Base-by-base conservation (phyloP, 345 rosid species). In the Odontarrhena argentea region DNA sequence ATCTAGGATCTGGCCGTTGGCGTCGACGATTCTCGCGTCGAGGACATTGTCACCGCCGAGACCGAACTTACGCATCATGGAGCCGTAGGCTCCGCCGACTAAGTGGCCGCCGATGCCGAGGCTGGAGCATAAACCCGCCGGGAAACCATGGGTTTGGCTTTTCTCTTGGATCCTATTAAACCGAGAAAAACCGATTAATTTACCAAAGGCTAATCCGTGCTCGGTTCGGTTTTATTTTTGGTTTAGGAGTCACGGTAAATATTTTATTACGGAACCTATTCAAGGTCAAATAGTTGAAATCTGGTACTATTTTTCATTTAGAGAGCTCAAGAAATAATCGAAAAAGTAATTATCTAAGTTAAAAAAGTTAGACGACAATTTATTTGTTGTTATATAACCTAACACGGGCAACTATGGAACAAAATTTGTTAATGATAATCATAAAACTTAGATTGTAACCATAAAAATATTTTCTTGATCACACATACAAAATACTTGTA, bases 11-110 rank as follows among this genome's bases (percentile, higher is more conserved):
- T 74, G 59, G 24, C 96, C 92, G 32, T 75, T 64, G 13, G 64
- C 82, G 53, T 81, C 88, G 1, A 88, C 60, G 9, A 89, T 85
- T 63, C 83, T 71, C 0, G 93, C 96, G 67, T 89, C 96, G 1
- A 86, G 52, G 3, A 85, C 96, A 74, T 89, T 89, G 67, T 86
- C 96, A 10, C 75, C 94, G 1, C 89, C 96, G 24, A 87, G 91
- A 14, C 96, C 96, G 40, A 75, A 85, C 45, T 82, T 89, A 2
- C 91, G 71, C 94, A 89, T 85, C 93, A 89, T 81, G 47, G 86
- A 47, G 26, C 93, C 93, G 55, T 85, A 85, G 0, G 89, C 96
- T 32, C 91, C 85, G 3, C 91, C 91, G 1, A 84, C 84, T 58
- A 86, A 71, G 45, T 86, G 88, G 8, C 91, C 88, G 3, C 88